Base-by-base conservation (phyloP, 179 eudicot species). In the Camellia oleifera region DNA sequence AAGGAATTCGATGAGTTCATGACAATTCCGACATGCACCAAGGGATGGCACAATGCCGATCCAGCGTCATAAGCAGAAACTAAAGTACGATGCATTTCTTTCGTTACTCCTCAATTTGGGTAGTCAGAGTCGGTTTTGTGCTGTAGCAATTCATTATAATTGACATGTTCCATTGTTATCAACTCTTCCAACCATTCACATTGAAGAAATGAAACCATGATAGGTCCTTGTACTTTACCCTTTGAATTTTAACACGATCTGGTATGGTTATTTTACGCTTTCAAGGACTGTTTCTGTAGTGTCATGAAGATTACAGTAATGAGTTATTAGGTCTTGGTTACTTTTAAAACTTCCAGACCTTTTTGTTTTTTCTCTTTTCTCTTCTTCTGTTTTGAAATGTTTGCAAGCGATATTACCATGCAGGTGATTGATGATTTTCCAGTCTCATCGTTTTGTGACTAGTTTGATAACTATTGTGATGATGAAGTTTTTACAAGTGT, bases 1-100 rank as follows among this genome's bases (percentile, higher is more conserved):
- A 90, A 90, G 86, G 98, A 95, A 81, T 94, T 95, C 44, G 99
- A 95, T 14, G 97, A 95, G 89, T 95, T 95, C 87, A 91, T 94
- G 91, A 82, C 78, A 85, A 95, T 95, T 60, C 94, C 95, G 14
- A 95, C 99, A 57, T 95, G 99, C 86, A 32, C 96, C 50, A 92
- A 89, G 86, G 98, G 99, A 61, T 95, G 99, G 99, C 99, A 94
- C 92, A 85, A 88, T 84, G 97, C 93, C 4, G 84, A 95, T 81
- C 88, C 98, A 54, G 79, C 66, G 52, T 79, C 89, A 9, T 90
- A 76, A 10, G 77, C 26, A 54, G 12, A 54, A 57, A 18, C 60
- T 40, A 13, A 64, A 75, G 20, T 7, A 61, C 7, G 40, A 64
- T 58, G 79, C 42, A 23, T 45, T 11, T 3, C n/a, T 40, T 46